Conservation (phyloP, 176 grass and related monocot species). For the Paspalum notatum region DNA sequence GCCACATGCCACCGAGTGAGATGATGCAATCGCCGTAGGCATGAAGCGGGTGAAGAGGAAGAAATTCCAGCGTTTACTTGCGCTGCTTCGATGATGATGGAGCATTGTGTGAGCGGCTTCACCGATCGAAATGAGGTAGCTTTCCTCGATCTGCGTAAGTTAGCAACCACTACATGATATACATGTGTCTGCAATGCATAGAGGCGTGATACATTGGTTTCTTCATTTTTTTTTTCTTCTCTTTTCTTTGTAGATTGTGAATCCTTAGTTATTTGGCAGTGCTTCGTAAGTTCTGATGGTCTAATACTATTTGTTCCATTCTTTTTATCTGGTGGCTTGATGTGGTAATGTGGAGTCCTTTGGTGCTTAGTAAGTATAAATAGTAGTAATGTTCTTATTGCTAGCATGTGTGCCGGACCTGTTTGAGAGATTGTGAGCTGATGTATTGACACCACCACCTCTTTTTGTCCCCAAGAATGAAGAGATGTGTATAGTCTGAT, state of each 20-base stretch:
- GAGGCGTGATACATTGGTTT: constrained; percentile 45
- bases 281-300: constrained; percentile 7
- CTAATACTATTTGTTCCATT: constrained; percentile 51
- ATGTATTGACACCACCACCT: not conserved
- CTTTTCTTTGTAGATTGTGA: constrained; percentile 52
- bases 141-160: constrained; percentile 18
- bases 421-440: not conserved
- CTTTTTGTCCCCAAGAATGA: not conserved
- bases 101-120: constrained; percentile 7
- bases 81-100: not conserved
- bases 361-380: not conserved
- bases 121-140: constrained; percentile 35
- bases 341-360: constrained; percentile 19
- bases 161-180: constrained; percentile 43
- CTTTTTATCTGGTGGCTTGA: constrained; percentile 8
- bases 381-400: not conserved
- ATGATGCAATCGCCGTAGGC: not conserved
- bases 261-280: constrained; percentile 49
- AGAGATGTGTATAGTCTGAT: not conserved
- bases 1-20: constrained; percentile 52
- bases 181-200: constrained; percentile 33
- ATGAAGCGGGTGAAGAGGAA: not conserved
- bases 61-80: not conserved
- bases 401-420: not conserved
- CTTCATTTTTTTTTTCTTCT: constrained; percentile 35